These are phyloP conservation scores for Neurospora sp. DNA, from an alignment of 495 filamentous ascomycete species.

Conservation along the genomic window DNA sequence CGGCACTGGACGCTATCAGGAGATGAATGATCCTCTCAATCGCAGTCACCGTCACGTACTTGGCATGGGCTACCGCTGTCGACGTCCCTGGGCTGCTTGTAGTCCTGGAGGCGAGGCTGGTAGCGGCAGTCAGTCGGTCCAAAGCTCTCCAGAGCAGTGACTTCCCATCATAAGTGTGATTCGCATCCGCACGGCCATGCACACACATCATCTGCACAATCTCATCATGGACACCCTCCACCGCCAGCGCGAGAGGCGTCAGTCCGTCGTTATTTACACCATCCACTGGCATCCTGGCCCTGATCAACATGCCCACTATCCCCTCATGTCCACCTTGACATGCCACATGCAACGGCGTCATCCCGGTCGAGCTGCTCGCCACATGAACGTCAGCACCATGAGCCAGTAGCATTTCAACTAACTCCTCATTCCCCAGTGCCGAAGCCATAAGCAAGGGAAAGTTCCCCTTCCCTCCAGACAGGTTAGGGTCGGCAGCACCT, in stretches of 20 bases:
- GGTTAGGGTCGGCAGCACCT: slow-evolving; percentile 14
- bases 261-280: slow-evolving; percentile 10
- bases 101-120: background rate
- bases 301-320: slow-evolving; percentile 9
- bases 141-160: slow-evolving; percentile 4
- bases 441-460: slow-evolving; percentile 13
- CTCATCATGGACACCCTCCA: slow-evolving; percentile 20
- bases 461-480: slow-evolving; percentile 1
- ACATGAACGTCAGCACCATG: slow-evolving; percentile 11
- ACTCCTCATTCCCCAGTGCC: slow-evolving; percentile 6
- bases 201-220: slow-evolving; percentile 19
- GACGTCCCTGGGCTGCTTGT: background rate
- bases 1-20: slow-evolving; percentile 2
- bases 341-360: slow-evolving; percentile 12
- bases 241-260: slow-evolving; percentile 26
- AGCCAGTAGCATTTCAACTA: slow-evolving; percentile 14
- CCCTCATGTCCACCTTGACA: slow-evolving; percentile 6
- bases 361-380: slow-evolving; percentile 7
- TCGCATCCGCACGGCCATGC: slow-evolving; percentile 18
- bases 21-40: slow-evolving; percentile 1
- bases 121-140: background rate
- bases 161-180: slow-evolving; percentile 1
- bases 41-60: background rate
- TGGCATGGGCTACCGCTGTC: background rate
- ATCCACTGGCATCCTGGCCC: slow-evolving; percentile 8